Evolutionary conservation across 495 filamentous ascomycete genomes (phyloP).

Genomic region (Umbilicaria muhlenbergii): DNA sequence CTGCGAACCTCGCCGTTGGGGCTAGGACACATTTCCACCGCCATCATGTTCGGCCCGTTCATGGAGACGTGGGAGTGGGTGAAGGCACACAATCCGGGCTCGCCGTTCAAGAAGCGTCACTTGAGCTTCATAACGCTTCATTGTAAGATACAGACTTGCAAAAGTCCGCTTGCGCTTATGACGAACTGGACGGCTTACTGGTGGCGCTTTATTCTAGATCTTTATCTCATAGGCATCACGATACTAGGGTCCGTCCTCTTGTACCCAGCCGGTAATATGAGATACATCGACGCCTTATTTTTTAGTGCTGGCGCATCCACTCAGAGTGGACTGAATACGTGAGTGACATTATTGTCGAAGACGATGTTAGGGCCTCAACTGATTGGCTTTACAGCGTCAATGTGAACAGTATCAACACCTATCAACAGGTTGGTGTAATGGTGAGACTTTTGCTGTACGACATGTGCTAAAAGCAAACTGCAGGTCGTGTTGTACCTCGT

Average conservation of each 20-base stretch:
- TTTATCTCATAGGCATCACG: slow-evolving; percentile 56
- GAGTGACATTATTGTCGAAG: slow-evolving; percentile 9
- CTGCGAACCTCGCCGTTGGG: too few relatives aligned
- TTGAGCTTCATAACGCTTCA: slow-evolving; percentile 80
- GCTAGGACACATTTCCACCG: neutral
- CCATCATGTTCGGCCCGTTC: slow-evolving; percentile 11
- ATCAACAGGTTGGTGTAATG: slow-evolving; percentile 42
- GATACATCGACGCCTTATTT: slow-evolving; percentile 83
- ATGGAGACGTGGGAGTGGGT: slow-evolving; percentile 25
- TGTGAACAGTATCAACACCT: slow-evolving; percentile 55
- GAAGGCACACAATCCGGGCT: slow-evolving; percentile 30
- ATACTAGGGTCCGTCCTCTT: slow-evolving; percentile 65
- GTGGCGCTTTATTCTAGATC: slow-evolving; percentile 30
- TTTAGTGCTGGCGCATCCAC: slow-evolving; percentile 66
- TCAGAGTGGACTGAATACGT: slow-evolving; percentile 83
- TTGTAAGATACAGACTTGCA: slow-evolving; percentile 34
- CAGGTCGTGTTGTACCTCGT: slow-evolving; percentile 52
- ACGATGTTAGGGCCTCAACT: slow-evolving; percentile 4
- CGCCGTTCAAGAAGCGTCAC: slow-evolving; percentile 37
- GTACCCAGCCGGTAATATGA: slow-evolving; percentile 42
- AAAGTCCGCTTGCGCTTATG: neutral
- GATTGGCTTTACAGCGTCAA: slow-evolving; percentile 34
- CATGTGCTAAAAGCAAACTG: neutral
- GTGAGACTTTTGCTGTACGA: neutral
- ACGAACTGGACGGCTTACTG: neutral